Base-by-base conservation (phyloP, 192 early-diverging fungal species). In the Chytriomyces confervae region DNA sequence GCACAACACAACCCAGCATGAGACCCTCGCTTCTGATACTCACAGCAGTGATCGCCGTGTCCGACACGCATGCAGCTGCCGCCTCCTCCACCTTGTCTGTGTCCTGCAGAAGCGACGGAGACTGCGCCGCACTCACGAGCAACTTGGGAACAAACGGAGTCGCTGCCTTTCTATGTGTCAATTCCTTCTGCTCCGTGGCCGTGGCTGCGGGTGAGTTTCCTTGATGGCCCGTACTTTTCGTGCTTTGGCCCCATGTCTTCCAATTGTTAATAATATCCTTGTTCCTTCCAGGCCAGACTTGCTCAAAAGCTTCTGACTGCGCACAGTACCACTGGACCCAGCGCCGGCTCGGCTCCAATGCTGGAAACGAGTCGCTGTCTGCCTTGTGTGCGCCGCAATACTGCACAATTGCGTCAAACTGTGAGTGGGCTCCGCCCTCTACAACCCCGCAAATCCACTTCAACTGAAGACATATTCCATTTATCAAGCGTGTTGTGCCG, bases 391-490 rank as follows among this genome's bases (percentile, higher is more conserved):
- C 7, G 50, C 70, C 77, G n/a, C 9, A 8, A 9, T 61, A 44
- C 61, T 79, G 77, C 69, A 79, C 69, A 9, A 72, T 79, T 50
- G 77, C 77, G 2, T 79, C 77, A 24, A 4, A 43, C 24, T 79
- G 77, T 50, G 6, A n/a, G n/a, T n/a, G n/a, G n/a, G n/a, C n/a
- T n/a, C 51, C 8, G 29, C 77, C 18, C 77, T 79, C 18, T 79
- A 72, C 77, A 64, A 23, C 53, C 45, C 77, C 13, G 60, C 36
- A 18, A 79, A 79, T 63, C 77, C 64, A 16, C 63, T 79, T 44
- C 36, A 61, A 1, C 61, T 72, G 5, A 69, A 69, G 9, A 71
- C 60, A 27, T 79, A 64, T 47, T 13, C 11, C 46, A n/a, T 13
- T 1, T 62, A 49, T n/a, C 20, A 48, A 13, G 77, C 77, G 7